These are phyloP conservation scores for Senna siamea DNA, from an alignment of 306 rosid species.

Conservation along the genomic window DNA sequence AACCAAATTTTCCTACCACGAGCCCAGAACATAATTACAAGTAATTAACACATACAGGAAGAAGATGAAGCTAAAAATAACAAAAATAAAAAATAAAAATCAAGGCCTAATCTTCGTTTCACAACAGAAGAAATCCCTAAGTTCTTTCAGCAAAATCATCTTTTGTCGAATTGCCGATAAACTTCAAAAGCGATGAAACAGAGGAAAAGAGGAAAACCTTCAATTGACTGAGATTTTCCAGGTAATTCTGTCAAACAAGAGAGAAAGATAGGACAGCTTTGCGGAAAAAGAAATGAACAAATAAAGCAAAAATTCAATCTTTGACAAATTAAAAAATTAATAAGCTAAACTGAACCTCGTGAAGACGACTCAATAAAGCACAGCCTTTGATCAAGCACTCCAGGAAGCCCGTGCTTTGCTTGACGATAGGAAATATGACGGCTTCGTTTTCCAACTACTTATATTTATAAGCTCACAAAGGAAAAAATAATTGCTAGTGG, in stretches of 20 bases:
- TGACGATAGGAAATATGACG: constrained; percentile 30
- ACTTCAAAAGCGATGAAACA: background rate
- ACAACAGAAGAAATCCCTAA: constrained; percentile 7
- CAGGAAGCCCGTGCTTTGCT: constrained; percentile 40
- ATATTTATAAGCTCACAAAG: background rate
- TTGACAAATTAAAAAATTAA: background rate
- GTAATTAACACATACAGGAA: constrained; percentile 12
- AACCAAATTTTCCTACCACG: constrained; percentile 7
- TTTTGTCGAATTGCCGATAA: constrained; percentile 18
- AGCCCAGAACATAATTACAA: constrained; percentile 14
- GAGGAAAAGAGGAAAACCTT: constrained; percentile 28
- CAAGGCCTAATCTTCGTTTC: background rate
- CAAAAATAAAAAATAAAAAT: background rate
- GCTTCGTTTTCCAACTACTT: constrained; percentile 19
- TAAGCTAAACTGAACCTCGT: constrained; percentile 40
- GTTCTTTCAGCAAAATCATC: background rate
- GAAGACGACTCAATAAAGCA: constrained; percentile 40
- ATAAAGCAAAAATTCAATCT: background rate
- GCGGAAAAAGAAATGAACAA: background rate
- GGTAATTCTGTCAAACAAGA: background rate
- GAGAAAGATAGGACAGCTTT: background rate
- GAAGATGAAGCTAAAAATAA: constrained; percentile 22
- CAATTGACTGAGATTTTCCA: background rate
- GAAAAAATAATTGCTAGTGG: too few relatives aligned
- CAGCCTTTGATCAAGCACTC: constrained; percentile 40